These are phyloP conservation scores for Coemansia sp. DNA, from an alignment of 192 early-diverging fungal species.

Conservation along the genomic window DNA sequence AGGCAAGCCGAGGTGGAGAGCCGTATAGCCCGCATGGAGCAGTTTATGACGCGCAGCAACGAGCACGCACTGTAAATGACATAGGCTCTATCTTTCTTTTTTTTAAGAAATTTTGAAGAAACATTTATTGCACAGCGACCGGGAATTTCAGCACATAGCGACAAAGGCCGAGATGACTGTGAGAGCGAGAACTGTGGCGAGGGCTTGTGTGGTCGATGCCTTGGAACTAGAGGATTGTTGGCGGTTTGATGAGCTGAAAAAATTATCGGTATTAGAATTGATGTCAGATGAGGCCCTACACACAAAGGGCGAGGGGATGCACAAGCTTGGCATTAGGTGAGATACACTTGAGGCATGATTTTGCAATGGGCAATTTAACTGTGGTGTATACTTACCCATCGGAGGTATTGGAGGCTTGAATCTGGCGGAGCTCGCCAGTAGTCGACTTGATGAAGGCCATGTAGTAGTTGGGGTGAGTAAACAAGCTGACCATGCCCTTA, in stretches of 20 bases:
- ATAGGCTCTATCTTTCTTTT: neutral
- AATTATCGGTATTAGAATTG: neutral
- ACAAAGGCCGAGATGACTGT: neutral
- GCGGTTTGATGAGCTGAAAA: neutral
- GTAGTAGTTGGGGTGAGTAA: conserved; percentile 48
- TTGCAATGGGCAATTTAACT: neutral
- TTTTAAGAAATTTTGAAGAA: neutral
- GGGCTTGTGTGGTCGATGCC: neutral
- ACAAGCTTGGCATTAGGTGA: neutral
- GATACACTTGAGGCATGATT: neutral
- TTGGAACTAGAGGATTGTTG: conserved; percentile 1
- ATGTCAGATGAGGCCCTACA: conserved; percentile 7
- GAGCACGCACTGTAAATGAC: neutral
- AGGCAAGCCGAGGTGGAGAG: conserved; percentile 42
- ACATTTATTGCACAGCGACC: neutral
- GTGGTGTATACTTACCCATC: conserved; percentile 31
- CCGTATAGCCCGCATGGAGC: conserved; percentile 48
- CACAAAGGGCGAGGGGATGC: neutral
- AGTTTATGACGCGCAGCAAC: conserved; percentile 16
- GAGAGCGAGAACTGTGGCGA: neutral
- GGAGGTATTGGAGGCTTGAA: conserved; percentile 14
- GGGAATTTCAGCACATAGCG: neutral
- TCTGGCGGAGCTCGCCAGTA: conserved; percentile 27
- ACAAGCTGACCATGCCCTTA: conserved; percentile 49
- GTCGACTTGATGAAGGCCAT: conserved; percentile 47